Percentiles rank a stretch among this genome's conserved stretches.
These are phyloP conservation scores for Linnemannia zychae DNA, from an alignment of 192 early-diverging fungal genomes.

Conservation along the genomic window DNA sequence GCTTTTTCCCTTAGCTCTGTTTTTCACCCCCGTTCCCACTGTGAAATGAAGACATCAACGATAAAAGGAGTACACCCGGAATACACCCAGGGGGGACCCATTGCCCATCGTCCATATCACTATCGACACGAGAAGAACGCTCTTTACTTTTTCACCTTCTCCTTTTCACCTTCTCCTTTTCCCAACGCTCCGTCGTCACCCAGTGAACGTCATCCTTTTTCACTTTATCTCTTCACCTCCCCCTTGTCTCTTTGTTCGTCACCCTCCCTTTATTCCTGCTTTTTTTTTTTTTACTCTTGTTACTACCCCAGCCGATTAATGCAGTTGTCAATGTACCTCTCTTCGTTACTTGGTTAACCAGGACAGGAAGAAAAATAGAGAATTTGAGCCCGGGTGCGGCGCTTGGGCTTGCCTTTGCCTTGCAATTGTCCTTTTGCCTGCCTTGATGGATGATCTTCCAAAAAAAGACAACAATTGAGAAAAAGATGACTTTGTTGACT, in stretches of 20 bases:
- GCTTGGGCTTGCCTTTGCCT: neutral
- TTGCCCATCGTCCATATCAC: too few relatives aligned
- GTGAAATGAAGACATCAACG: too few relatives aligned
- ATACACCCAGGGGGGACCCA: too few relatives aligned
- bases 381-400: conserved; percentile 1
- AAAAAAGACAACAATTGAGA: neutral
- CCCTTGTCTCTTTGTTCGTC: neutral
- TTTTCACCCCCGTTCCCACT: neutral
- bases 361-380: neutral
- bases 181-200: too few relatives aligned
- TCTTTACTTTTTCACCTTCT: too few relatives aligned
- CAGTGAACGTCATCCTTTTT: neutral
- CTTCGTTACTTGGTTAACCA: too few relatives aligned
- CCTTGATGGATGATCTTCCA: neutral
- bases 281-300: neutral
- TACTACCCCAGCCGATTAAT: neutral
- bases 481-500: neutral
- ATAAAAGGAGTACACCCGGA: too few relatives aligned
- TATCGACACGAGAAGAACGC: too few relatives aligned
- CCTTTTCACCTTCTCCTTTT: too few relatives aligned
- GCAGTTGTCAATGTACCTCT: neutral
- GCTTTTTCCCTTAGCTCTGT: neutral
- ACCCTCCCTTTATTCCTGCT: neutral
- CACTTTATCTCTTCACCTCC: neutral
- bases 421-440: neutral